Percentiles rank a stretch among this genome's conserved stretches.
phyloP scores from a whole-genome alignment of 768 basidiomycete species.

The Trametes meyenii region DNA sequence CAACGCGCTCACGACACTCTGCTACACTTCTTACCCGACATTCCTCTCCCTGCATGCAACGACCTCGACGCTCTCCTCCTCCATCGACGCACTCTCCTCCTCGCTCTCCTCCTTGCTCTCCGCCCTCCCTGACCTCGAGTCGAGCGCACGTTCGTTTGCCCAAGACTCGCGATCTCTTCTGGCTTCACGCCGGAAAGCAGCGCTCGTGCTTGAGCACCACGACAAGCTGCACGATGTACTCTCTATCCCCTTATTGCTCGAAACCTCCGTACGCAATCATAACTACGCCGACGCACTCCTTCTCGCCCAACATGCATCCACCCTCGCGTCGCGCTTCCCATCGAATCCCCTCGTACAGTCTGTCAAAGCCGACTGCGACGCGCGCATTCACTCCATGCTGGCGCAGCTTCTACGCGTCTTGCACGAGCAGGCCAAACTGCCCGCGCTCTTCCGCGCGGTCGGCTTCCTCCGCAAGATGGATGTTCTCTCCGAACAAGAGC shows the following conservation, averaged over 20 bases:
- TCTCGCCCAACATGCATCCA: constrained; percentile 69
- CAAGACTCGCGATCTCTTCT: constrained; percentile 75
- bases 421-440: constrained; percentile 85
- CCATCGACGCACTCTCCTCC: constrained; percentile 72
- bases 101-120: constrained; percentile 73
- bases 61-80: constrained; percentile 70
- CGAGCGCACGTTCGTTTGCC: constrained; percentile 70
- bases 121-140: constrained; percentile 78
- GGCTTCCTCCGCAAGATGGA: constrained; percentile 86
- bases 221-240: constrained; percentile 92
- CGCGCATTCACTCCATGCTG: constrained; percentile 66
- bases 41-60: constrained; percentile 88
- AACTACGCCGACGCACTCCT: constrained; percentile 92
- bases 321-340: constrained; percentile 44
- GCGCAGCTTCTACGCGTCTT: constrained; percentile 76
- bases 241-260: constrained; percentile 87
- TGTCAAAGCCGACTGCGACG: constrained; percentile 68
- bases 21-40: constrained; percentile 88
- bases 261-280: constrained; percentile 91
- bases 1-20: constrained; percentile 86
- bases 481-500: constrained; percentile 67
- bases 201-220: constrained; percentile 89
- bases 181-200: constrained; percentile 71
- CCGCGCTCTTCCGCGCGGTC: constrained; percentile 87
- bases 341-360: constrained; percentile 57